Conservation (phyloP, 2,329 filamentous ascomycete genomes). For the Penicillium vulpinum region DNA sequence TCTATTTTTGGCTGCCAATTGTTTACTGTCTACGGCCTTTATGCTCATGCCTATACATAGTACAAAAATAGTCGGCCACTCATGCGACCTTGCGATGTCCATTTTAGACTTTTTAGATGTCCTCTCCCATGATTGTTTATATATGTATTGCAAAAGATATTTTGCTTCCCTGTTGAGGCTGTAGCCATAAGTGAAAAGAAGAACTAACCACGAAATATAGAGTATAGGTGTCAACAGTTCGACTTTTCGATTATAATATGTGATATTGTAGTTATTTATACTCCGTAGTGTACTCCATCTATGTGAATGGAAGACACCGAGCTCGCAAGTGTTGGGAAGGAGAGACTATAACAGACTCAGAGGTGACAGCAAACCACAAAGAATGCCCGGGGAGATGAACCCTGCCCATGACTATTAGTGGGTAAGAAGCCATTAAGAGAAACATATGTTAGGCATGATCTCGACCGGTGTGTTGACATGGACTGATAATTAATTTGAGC, state of each 20-base stretch:
- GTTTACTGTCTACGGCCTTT: neutral
- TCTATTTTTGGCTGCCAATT: constrained; percentile 3
- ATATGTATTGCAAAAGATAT: neutral
- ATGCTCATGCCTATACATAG: neutral
- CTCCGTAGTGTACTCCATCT: neutral
- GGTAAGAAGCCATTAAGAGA: neutral
- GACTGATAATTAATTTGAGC: neutral
- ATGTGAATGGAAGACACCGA: neutral
- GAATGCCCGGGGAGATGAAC: no score
- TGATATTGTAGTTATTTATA: neutral
- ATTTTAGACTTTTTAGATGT: neutral
- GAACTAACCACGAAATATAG: no score
- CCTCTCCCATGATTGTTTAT: neutral
- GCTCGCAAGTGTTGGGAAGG: neutral
- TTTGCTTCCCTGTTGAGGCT: neutral
- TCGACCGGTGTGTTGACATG: neutral
- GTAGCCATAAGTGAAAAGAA: neutral
- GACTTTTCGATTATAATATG: neutral
- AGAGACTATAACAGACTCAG: neutral
- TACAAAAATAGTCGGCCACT: neutral
- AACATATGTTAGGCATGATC: neutral
- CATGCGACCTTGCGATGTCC: neutral
- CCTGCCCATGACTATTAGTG: no score
- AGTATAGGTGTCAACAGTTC: no score
- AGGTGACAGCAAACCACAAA: neutral